phyloP scores from a whole-genome alignment of 441 rosid species.

The Codiaeum variegatum region DNA sequence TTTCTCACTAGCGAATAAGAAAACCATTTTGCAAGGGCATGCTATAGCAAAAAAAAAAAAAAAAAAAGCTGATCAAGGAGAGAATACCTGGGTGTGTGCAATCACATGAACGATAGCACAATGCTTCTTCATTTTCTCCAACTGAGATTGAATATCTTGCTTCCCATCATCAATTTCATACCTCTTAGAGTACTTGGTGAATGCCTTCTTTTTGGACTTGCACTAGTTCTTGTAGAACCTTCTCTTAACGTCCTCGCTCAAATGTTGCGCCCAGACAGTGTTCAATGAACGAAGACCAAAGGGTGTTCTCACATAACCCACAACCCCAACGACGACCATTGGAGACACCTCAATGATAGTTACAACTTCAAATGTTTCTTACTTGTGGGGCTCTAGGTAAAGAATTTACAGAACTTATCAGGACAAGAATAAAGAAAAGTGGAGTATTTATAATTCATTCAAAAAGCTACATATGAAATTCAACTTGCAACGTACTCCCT shows the following conservation, averaged over 20 bases:
- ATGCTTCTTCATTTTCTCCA: constrained; percentile 78
- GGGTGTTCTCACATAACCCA: constrained; percentile 73
- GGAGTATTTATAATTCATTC: neutral
- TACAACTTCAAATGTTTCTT: constrained; percentile 85
- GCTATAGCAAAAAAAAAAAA: neutral
- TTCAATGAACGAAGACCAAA: constrained; percentile 59
- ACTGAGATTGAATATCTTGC: constrained; percentile 51
- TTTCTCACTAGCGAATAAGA: neutral
- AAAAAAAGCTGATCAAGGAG: neutral
- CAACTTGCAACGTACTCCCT: too few species aligned
- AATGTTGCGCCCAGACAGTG: constrained; percentile 92
- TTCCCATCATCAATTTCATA: constrained; percentile 66
- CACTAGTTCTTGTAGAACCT: constrained; percentile 87
- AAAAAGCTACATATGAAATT: neutral
- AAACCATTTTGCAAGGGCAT: too few species aligned
- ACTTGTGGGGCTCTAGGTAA: constrained; percentile 65
- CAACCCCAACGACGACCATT: constrained; percentile 80
- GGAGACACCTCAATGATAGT: constrained; percentile 79
- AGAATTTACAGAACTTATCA: neutral
- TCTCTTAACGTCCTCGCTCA: constrained; percentile 81
- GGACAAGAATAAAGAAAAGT: neutral
- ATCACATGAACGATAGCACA: constrained; percentile 62
- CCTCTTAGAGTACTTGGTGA: constrained; percentile 58
- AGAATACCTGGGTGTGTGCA: constrained; percentile 53
- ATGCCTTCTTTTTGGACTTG: constrained; percentile 93